Evolutionary conservation across 768 basidiomycete genomes (phyloP).

Genomic region (Tulasnella sp.): DNA sequence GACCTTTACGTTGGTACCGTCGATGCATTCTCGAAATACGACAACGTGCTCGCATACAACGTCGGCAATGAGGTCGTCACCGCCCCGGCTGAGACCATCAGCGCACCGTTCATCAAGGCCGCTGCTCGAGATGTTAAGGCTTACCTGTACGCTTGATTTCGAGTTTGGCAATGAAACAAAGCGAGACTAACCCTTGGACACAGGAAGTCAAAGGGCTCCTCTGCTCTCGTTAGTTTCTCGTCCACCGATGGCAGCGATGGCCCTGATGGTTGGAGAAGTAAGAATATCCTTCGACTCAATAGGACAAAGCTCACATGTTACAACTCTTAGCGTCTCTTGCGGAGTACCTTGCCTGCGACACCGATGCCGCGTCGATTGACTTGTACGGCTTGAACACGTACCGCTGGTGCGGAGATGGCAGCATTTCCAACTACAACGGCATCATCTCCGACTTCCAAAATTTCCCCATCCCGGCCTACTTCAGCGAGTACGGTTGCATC

Average conservation of each 20-base stretch:
- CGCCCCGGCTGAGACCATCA: slow-evolving; percentile 55
- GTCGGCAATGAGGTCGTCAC: slow-evolving; percentile 84
- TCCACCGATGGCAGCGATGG: slow-evolving; percentile 66
- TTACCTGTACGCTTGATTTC: slow-evolving; percentile 64
- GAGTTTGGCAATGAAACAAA: background rate
- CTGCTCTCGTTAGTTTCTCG: slow-evolving; percentile 78
- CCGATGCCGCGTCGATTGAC: slow-evolving; percentile 70
- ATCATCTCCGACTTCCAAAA: slow-evolving; percentile 44
- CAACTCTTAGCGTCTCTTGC: slow-evolving; percentile 55
- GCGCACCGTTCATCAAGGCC: slow-evolving; percentile 83
- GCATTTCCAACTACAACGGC: slow-evolving; percentile 46
- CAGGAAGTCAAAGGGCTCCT: slow-evolving; percentile 65
- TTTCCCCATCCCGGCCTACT: slow-evolving; percentile 83
- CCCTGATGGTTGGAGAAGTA: slow-evolving; percentile 54
- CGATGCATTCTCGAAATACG: slow-evolving; percentile 77
- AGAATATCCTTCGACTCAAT: slow-evolving; percentile 34
- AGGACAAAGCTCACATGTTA: background rate
- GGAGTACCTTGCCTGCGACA: slow-evolving; percentile 79
- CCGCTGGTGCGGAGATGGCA: slow-evolving; percentile 76
- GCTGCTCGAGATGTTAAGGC: slow-evolving; percentile 87
- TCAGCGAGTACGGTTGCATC: slow-evolving; percentile 86
- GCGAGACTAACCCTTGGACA: background rate
- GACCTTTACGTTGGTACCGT: slow-evolving; percentile 79
- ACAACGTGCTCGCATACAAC: slow-evolving; percentile 88
- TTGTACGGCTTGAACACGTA: slow-evolving; percentile 80